Base-by-base conservation (phyloP, 2,329 filamentous ascomycete genomes). In the Ophiosphaerella korrae region DNA sequence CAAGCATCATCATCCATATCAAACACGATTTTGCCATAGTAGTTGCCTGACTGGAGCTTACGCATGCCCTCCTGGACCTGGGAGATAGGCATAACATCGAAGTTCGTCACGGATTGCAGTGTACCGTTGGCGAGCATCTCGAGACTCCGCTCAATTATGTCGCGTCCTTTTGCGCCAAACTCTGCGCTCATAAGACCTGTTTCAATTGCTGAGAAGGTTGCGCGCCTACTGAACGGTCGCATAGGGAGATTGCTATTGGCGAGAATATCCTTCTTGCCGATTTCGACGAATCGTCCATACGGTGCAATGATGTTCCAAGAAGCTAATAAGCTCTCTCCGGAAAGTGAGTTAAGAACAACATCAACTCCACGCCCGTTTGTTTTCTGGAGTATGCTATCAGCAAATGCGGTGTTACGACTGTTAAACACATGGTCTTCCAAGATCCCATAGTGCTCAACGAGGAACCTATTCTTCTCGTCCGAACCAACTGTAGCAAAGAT, bases 361-460 rank as follows among this genome's bases (percentile, higher is more conserved):
- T 74, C 67, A 1, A 74, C 66, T 11, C 72, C 73, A 6, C 44
- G 21, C n/a, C 58, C 58, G 0, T 55, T 45, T 1, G 72, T 58
- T 24, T 52, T 51, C 13, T 52, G 48, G 2, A 47, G n/a, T 2
- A 58, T 42, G 0, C 50, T 50, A 9, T 58, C 47, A 3, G 40
- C 45, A 21, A 58, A 55, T 36, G 48, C 47, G 3, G 31, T 23
- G 24, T 52, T 43, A 3, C 66, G 46, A 36, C 55, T 63, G 48
- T 35, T 53, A 49, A 73, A 71, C 38, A 73, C 71, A 31, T 66
- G 57, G 16, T 62, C 55, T 13, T 55, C 52, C 2, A 55, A 49
- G n/a, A 73, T 42, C 3, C 52, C 48, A 18, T 55, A 52, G 2
- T 48, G 14, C 43, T 41, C 53, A 9, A 50, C 42, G 1, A 64